A percentile compares a stretch with the other conserved stretches of the same genome.
phyloP scores from a whole-genome alignment of 1,139 yeast genomes.

The Scheffersomyces lignicola region DNA sequence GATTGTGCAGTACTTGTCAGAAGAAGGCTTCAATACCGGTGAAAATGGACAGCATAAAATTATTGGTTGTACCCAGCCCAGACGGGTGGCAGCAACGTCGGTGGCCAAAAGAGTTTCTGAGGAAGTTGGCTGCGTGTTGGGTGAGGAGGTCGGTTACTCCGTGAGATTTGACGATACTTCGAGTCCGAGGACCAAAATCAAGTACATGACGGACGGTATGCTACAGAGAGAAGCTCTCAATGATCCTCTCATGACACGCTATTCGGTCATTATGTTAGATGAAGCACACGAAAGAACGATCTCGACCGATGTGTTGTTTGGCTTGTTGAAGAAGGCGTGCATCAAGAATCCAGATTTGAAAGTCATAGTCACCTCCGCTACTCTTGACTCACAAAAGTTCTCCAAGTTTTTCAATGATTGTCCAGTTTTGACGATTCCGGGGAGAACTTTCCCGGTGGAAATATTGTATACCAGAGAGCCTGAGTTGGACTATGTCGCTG shows the following conservation, averaged over 20 bases:
- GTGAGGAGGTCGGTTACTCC: slow-evolving; percentile 81
- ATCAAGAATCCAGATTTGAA: slow-evolving; percentile 69
- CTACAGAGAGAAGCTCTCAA: slow-evolving; percentile 76
- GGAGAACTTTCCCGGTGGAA: slow-evolving; percentile 88
- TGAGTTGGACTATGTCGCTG: slow-evolving; percentile 80
- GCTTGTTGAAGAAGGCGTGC: slow-evolving; percentile 74
- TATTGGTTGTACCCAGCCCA: slow-evolving; percentile 88
- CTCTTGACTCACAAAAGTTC: slow-evolving; percentile 82
- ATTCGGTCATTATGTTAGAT: slow-evolving; percentile 86
- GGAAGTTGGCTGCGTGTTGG: slow-evolving; percentile 72
- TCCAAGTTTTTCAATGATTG: slow-evolving; percentile 74
- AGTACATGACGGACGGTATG: slow-evolving; percentile 93
- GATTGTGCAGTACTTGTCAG: slow-evolving; percentile 39
- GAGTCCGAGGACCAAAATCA: slow-evolving; percentile 54
- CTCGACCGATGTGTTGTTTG: slow-evolving; percentile 90
- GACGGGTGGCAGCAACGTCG: slow-evolving; percentile 94
- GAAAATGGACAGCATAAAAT: slow-evolving; percentile 32
- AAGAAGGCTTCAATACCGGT: slow-evolving; percentile 32
- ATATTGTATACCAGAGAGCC: slow-evolving; percentile 76
- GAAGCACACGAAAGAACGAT: slow-evolving; percentile 97
- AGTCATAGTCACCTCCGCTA: slow-evolving; percentile 88
- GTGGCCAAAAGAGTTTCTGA: slow-evolving; percentile 88
- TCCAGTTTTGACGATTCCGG: slow-evolving; percentile 83
- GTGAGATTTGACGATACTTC: slow-evolving; percentile 85
- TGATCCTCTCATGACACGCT: slow-evolving; percentile 71